Base-by-base conservation (phyloP, 331 rosid genomes). In the Phaseolus coccineus region DNA sequence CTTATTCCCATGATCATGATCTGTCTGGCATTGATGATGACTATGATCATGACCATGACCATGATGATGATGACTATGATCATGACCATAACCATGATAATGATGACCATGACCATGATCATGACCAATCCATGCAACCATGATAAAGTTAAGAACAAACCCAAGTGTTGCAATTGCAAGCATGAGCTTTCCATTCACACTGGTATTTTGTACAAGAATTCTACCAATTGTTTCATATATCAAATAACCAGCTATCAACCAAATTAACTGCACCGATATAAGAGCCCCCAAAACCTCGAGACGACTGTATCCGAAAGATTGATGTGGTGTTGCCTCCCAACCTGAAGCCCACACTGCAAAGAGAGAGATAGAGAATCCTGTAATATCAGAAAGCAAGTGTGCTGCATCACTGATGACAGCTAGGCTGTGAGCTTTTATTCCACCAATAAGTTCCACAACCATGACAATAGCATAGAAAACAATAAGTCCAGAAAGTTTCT, bases 221-320 rank as follows among this genome's bases (percentile, higher is more conserved):
- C 94, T 85, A 71, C 84, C 79, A 2, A 91, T 76, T 35, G 97
- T 97, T 87, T 93, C 97, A 82, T 90, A 88, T 69, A 91, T 89
- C 66, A 96, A 82, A 78, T 87, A 39, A 71, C 90, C 93, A 81
- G 99, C 90, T 83, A 96, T 85, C 63, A 83, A 77, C 99, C 99
- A 96, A 71, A 96, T 90, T 51, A 96, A 85, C 87, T 87, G 98
- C 61, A 93, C 89, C 35, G 99, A 96, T 8, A 91, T 48, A 81
- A 96, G 96, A n/a, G 99, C 98, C 27, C 98, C 97, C 75, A 96
- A 64, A 79, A 96, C 94, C 87, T 96, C 99, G 14, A 96, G 94
- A 48, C 97, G 94, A 30, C 79, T 87, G 86, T 87, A 93, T 62
- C 99, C 99, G 0, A 89, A 96, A 33, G 99, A 91, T 33, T 90